These are phyloP conservation scores for Tieghemostelium lacteum DNA, from an alignment of 78 protist species.

Conservation along the genomic window DNA sequence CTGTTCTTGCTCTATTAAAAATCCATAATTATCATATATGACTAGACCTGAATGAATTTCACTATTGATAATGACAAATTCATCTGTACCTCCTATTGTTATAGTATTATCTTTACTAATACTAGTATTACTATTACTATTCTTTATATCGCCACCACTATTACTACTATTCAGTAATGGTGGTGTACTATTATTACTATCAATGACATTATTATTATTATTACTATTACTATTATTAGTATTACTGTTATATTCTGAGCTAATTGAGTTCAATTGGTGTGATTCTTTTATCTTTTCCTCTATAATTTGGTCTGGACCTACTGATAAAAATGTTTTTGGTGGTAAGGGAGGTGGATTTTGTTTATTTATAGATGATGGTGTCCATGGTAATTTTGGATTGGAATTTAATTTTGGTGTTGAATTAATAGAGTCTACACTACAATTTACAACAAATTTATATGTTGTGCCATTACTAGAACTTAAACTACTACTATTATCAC, in stretches of 20 bases:
- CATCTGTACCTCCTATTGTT: background rate
- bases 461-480: background rate
- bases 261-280: no score
- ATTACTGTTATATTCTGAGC: background rate
- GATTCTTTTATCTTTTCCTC: no score
- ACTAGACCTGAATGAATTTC: background rate
- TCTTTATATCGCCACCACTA: background rate
- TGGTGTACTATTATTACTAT: background rate
- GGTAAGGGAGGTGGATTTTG: no score
- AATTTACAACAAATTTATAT: background rate
- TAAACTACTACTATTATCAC: background rate
- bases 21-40: constrained; percentile 64
- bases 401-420: background rate
- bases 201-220: background rate
- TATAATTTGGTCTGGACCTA: background rate
- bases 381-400: no score
- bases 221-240: background rate
- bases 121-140: background rate
- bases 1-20: constrained; percentile 55
- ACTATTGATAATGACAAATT: constrained; percentile 22
- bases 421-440: background rate
- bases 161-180: no score
- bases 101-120: background rate
- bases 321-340: background rate
- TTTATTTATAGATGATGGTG: background rate